Evolutionary conservation across 495 filamentous ascomycete species (phyloP).

Genomic region (Aspergillus sclerotioniger): DNA sequence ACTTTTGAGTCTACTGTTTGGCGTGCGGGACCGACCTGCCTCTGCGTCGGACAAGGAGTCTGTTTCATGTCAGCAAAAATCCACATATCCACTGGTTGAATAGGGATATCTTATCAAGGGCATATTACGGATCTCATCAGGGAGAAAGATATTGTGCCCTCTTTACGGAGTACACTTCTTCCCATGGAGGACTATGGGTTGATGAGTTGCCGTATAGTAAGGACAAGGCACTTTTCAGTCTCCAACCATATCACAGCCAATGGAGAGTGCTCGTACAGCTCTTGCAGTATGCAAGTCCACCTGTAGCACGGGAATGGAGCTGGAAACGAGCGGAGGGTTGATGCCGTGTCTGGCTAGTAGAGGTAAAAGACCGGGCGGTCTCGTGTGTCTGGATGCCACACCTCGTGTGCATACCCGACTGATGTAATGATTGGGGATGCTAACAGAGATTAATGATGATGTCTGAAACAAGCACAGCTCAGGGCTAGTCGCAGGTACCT

Average conservation of each 20-base stretch:
- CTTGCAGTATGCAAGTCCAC: not conserved
- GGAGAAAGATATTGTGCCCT: too few relatives aligned
- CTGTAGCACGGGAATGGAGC: not conserved
- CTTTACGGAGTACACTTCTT: too few relatives aligned
- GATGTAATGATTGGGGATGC: not conserved
- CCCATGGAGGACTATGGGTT: not conserved
- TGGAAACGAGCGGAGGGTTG: not conserved
- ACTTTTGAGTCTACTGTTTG: too few relatives aligned
- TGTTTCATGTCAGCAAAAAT: too few relatives aligned
- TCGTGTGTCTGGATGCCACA: not conserved
- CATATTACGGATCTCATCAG: too few relatives aligned
- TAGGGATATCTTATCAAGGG: too few relatives aligned
- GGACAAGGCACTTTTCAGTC: not conserved
- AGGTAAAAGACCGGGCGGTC: not conserved
- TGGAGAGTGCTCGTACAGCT: not conserved
- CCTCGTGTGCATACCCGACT: not conserved
- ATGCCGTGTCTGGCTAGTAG: not conserved
- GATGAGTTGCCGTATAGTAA: not conserved
- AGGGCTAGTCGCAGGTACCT: not conserved
- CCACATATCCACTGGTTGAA: too few relatives aligned
- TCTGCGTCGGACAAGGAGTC: too few relatives aligned
- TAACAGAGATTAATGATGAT: too few relatives aligned
- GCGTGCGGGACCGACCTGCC: too few relatives aligned
- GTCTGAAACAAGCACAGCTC: not conserved
- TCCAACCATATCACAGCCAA: not conserved